Base-by-base conservation (phyloP, 1,284 basidiomycete genomes). In the Trametes versicolor region DNA sequence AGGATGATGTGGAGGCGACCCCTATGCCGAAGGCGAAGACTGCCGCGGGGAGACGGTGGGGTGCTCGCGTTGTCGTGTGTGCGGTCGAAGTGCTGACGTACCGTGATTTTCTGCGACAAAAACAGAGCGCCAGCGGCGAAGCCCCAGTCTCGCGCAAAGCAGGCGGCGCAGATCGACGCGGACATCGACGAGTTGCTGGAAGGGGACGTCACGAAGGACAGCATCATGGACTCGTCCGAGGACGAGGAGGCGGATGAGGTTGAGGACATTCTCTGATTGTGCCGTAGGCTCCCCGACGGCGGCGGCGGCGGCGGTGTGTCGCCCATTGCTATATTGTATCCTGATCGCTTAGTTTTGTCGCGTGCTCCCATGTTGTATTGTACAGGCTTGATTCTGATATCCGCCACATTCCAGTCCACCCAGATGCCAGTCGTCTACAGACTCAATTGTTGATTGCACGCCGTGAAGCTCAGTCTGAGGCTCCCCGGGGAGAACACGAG, bases 201-300 rank as follows among this genome's bases (percentile, higher is more conserved):
- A 21, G 64, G 57, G 32, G 67, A 71, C 58, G 63, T 66, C 25
- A 68, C 69, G 45, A 64, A 67, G 52, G 73, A 74, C 66, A 73
- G 72, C 50, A 73, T 73, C 62, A 74, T 74, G 71, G 74, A 74
- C 62, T 68, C 71, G 25, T 69, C 72, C 12, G 63, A 66, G 45
- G 75, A 76, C 45, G 74, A 73, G 23, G 75, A 76, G 32, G 76
- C 73, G 12, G 76, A 76, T 21, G 72, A 73, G 55, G 73, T 74
- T 34, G 69, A 71, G 59, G 66, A 73, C 45, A 65, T 75, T 29
- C 70, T 71, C 15, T 69, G 56, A 64, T 6, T 6, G 25, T 29
- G 25, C 48, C 25, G 12, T 13, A 10, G 48, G 48, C 29, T n/a
- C 17, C 41, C 19, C 17, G 41, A 19, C 19, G 41, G 41, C 29